A percentile compares a stretch with the other conserved stretches of the same genome.
phyloP scores from a whole-genome alignment of 139 green algal genomes.

The Edaphochlamys debaryana region DNA sequence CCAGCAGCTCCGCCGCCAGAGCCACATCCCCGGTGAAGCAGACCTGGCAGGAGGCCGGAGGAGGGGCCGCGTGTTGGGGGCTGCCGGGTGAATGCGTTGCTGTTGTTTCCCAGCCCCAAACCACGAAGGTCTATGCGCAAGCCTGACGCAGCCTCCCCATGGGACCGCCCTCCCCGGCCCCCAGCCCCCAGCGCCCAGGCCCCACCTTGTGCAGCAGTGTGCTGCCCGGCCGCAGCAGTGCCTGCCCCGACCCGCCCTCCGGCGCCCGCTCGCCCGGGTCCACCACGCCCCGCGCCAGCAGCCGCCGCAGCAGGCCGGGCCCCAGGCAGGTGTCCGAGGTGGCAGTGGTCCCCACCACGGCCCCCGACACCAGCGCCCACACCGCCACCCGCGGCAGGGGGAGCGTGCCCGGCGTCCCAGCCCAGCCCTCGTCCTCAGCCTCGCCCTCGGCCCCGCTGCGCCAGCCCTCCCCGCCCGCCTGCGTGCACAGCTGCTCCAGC shows the following conservation, averaged over 20 bases:
- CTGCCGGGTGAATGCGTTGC: neutral
- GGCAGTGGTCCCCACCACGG: neutral
- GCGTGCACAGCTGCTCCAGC: neutral
- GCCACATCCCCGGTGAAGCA: constrained; percentile 12
- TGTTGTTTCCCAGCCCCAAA: too few species aligned
- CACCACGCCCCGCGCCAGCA: constrained; percentile 11
- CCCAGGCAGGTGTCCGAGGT: neutral
- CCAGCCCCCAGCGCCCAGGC: neutral
- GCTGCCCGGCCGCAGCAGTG: neutral
- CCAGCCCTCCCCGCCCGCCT: neutral
- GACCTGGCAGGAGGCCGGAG: neutral
- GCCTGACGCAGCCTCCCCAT: too few species aligned
- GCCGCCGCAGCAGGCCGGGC: neutral
- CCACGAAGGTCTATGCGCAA: too few species aligned
- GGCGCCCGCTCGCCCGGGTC: neutral
- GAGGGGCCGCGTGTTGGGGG: too few species aligned
- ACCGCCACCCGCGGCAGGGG: constrained; percentile 9
- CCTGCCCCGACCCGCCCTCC: neutral
- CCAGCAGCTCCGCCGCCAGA: constrained; percentile 9
- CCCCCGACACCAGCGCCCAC: neutral
- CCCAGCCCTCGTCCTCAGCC: neutral
- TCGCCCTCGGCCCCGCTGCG: neutral
- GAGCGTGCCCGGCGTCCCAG: neutral
- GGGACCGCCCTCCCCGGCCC: neutral
- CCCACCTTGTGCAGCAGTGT: constrained; percentile 32